Evolutionary conservation across 768 basidiomycete genomes (phyloP).

Genomic region (Suillus subaureus): DNA sequence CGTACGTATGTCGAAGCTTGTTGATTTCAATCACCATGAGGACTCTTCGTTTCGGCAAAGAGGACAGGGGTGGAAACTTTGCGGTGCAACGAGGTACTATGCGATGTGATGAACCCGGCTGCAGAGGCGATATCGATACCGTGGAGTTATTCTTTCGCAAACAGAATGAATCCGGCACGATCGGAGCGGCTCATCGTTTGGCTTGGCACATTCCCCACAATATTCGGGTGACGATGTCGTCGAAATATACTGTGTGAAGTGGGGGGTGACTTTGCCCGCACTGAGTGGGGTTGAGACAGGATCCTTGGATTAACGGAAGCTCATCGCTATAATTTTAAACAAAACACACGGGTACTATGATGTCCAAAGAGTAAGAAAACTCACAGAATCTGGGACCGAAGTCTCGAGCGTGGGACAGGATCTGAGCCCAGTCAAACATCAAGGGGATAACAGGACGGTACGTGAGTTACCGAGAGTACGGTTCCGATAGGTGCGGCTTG

Average conservation of each 20-base stretch:
- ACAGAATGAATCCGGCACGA: not conserved
- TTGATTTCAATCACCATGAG: not conserved
- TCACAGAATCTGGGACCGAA: not conserved
- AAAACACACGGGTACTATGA: no score
- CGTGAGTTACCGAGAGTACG: not conserved
- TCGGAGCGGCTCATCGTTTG: no score
- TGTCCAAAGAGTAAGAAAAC: no score
- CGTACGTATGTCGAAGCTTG: not conserved
- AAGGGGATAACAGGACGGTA: not conserved
- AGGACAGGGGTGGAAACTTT: not conserved
- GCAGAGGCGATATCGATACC: not conserved
- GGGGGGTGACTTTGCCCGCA: no score
- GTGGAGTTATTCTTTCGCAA: not conserved
- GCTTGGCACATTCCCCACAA: no score
- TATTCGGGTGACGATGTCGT: no score
- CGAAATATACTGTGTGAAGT: no score
- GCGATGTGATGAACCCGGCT: not conserved
- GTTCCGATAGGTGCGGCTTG: not conserved
- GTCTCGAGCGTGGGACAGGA: not conserved
- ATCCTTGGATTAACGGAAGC: no score
- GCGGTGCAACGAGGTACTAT: not conserved
- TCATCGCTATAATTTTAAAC: no score
- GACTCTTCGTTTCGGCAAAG: not conserved
- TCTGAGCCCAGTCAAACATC: no score
- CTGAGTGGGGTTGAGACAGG: no score